Percentiles rank a stretch among this genome's conserved stretches.
These are phyloP conservation scores for Cadophora sp. DNA, from an alignment of 2,329 filamentous ascomycete species.

Conservation along the genomic window DNA sequence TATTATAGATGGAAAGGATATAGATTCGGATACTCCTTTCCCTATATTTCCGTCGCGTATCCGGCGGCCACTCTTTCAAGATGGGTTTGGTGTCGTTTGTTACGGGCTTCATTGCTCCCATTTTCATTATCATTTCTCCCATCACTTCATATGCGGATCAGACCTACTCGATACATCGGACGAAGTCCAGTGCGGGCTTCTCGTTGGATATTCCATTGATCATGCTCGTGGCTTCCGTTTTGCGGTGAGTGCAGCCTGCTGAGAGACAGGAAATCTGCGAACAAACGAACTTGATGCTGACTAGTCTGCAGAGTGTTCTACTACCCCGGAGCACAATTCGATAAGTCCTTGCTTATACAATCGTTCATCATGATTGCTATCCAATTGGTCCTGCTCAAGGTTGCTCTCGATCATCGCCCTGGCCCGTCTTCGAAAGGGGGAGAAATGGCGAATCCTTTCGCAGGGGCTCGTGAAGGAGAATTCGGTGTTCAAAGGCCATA, in stretches of 20 bases:
- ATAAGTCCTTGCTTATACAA: constrained; percentile 67
- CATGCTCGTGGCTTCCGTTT: constrained; percentile 72
- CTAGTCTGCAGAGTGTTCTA: constrained; percentile 66
- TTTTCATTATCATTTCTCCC: constrained; percentile 69
- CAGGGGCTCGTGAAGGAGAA: constrained; percentile 46
- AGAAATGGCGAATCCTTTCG: constrained; percentile 68
- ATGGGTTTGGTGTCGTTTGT: constrained; percentile 46
- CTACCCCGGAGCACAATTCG: constrained; percentile 71
- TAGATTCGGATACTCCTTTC: constrained; percentile 3
- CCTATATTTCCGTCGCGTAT: not conserved
- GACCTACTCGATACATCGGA: constrained; percentile 68
- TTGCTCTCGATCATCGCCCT: constrained; percentile 72
- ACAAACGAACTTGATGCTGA: constrained; percentile 22
- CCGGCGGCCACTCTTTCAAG: constrained; percentile 25
- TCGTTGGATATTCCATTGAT: constrained; percentile 75
- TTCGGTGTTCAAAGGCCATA: constrained; percentile 65
- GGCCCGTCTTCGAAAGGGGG: constrained; percentile 64
- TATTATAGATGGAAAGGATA: constrained; percentile 10
- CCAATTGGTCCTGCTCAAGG: constrained; percentile 68
- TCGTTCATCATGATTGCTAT: constrained; percentile 70
- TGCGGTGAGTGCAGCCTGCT: constrained; percentile 54
- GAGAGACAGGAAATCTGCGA: not conserved
- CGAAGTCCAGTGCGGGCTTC: constrained; percentile 70
- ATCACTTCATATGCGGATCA: constrained; percentile 71
- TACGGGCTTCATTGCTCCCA: constrained; percentile 63